A percentile compares a stretch with the other conserved stretches of the same genome.
phyloP scores from a whole-genome alignment of 169 alveolate genomes.

The Miamiensis avidus region DNA sequence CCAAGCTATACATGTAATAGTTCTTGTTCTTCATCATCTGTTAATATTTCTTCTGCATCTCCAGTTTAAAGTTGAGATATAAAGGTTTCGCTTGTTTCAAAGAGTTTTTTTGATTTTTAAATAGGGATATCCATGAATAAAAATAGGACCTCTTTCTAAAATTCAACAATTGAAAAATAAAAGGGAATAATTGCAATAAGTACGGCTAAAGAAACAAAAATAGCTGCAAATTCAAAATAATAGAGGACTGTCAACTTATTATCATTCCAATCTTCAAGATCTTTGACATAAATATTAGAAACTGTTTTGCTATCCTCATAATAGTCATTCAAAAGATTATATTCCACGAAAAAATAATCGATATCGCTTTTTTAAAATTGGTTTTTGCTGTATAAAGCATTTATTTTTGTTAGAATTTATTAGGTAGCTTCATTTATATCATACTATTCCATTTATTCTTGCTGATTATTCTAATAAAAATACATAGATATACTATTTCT shows the following conservation, averaged over 20 bases:
- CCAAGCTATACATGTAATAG: no score
- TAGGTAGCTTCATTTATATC: not conserved
- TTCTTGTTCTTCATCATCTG: not conserved
- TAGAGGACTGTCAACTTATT: not conserved
- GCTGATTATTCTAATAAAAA: no score
- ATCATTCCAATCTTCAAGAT: not conserved
- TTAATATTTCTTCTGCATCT: not conserved
- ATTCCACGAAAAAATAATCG: not conserved
- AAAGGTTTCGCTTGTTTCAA: not conserved
- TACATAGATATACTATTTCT: not conserved
- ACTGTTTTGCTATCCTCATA: not conserved
- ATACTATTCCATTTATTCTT: no score
- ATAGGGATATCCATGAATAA: no score
- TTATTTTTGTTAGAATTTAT: not conserved
- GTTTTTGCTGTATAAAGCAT: not conserved
- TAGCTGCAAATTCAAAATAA: not conserved
- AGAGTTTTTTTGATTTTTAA: not conserved
- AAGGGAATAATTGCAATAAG: not conserved
- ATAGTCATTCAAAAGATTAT: not conserved
- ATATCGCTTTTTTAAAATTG: not conserved
- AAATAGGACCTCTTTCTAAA: not conserved
- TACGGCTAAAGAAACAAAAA: not conserved
- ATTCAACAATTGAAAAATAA: not conserved
- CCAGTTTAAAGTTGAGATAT: not conserved
- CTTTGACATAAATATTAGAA: not conserved